A percentile compares a stretch with the other conserved stretches of the same genome.
Evolutionary conservation across 2,329 filamentous ascomycete species (phyloP).

Genomic region (Hypoxylon sp.): DNA sequence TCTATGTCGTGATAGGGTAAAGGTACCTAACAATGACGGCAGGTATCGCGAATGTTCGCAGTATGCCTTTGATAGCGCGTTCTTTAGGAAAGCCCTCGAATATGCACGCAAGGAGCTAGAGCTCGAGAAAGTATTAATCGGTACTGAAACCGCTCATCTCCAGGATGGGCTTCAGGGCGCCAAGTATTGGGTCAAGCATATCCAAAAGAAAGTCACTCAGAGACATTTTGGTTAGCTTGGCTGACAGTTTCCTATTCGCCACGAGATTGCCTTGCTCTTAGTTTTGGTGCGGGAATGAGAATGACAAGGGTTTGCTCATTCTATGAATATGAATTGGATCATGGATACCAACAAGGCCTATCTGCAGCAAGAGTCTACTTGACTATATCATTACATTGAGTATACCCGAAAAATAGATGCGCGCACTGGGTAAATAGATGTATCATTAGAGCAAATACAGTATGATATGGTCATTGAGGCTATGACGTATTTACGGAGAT

Average conservation of each 20-base stretch:
- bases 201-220: conserved; percentile 5
- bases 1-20: background rate
- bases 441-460: background rate
- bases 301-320: background rate
- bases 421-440: background rate
- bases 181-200: conserved; percentile 28
- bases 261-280: background rate
- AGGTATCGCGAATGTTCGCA: conserved; percentile 41
- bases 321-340: background rate
- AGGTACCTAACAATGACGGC: conserved; percentile 7
- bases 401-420: background rate
- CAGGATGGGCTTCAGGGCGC: conserved; percentile 24
- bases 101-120: conserved; percentile 35
- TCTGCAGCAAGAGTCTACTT: background rate
- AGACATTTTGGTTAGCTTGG: background rate
- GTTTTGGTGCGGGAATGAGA: background rate
- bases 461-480: background rate
- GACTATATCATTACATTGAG: background rate
- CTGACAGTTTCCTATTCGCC: background rate
- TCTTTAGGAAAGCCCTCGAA: conserved; percentile 5
- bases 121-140: conserved; percentile 31
- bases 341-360: background rate
- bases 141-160: conserved; percentile 32
- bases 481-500: background rate
- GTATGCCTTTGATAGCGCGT: conserved; percentile 16